Evolutionary conservation across 768 basidiomycete species (phyloP).

Genomic region (Tephrocybe sp.): DNA sequence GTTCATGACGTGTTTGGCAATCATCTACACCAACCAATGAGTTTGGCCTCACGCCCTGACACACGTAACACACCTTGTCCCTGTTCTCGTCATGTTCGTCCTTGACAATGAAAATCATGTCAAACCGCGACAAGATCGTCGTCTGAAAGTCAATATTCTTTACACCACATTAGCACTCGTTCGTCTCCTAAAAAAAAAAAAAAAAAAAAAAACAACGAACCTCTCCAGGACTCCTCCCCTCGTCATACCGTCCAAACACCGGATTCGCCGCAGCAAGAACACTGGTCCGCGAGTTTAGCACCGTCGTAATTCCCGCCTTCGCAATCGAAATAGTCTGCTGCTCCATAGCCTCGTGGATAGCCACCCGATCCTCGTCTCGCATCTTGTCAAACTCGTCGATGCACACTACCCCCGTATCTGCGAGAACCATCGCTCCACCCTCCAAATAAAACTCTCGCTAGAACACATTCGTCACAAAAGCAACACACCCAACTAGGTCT

Average conservation of each 20-base stretch:
- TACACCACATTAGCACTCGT: constrained; percentile 2
- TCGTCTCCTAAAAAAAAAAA: too few relatives aligned
- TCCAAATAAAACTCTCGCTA: constrained; percentile 98
- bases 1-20: constrained; percentile 98
- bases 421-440: constrained; percentile 99
- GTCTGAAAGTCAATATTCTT: constrained; percentile 98
- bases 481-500: neutral
- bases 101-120: constrained; percentile 99
- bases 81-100: constrained; percentile 96
- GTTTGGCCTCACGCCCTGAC: neutral
- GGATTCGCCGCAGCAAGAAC: constrained; percentile 98
- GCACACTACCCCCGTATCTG: constrained; percentile 97
- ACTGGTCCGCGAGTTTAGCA: constrained; percentile 92
- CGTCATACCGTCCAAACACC: constrained; percentile 96
- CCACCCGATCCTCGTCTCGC: constrained; percentile 98
- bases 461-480: constrained; percentile 7
- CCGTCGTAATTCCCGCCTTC: constrained; percentile 98
- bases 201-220: constrained; percentile 34
- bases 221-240: constrained; percentile 94
- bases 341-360: constrained; percentile 99
- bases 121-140: constrained; percentile 96
- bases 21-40: constrained; percentile 53
- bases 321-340: constrained; percentile 99
- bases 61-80: constrained; percentile 61
- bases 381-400: constrained; percentile 99